Conservation (phyloP, 2,329 filamentous ascomycete genomes). For the Xylaria sp. region DNA sequence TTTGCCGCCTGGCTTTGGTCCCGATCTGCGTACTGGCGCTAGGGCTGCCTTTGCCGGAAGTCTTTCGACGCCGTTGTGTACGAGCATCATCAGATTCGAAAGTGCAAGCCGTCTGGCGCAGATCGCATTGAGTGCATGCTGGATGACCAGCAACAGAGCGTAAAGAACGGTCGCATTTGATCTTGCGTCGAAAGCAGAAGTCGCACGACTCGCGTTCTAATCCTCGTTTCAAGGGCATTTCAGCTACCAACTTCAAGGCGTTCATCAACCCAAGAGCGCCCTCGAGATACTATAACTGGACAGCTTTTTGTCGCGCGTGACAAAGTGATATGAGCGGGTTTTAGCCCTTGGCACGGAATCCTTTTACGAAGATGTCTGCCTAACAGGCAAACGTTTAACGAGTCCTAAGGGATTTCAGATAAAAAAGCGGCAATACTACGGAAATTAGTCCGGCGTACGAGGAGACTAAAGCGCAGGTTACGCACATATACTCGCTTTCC, state of each 20-base stretch:
- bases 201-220: slow-evolving; percentile 23
- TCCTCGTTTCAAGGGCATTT: slow-evolving; percentile 24
- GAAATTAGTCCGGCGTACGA: background rate
- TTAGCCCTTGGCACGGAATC: no score
- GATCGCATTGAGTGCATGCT: slow-evolving; percentile 21
- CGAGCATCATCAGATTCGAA: slow-evolving; percentile 24
- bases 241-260: background rate
- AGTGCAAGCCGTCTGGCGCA: slow-evolving; percentile 20
- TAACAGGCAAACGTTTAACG: no score
- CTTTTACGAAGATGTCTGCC: background rate
- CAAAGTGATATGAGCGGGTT: background rate
- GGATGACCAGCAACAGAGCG: background rate
- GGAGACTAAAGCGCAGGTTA: background rate
- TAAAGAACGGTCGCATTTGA: slow-evolving; percentile 25
- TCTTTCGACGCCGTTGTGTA: slow-evolving; percentile 10
- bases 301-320: background rate
- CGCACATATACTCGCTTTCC: background rate
- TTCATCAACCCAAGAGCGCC: background rate
- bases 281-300: background rate
- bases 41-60: background rate
- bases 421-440: slow-evolving; percentile 1
- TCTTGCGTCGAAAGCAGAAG: slow-evolving; percentile 24
- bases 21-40: background rate
- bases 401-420: background rate
- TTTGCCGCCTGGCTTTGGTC: background rate